phyloP scores from a whole-genome alignment of 75 land plant species.

The Picea glauca region DNA sequence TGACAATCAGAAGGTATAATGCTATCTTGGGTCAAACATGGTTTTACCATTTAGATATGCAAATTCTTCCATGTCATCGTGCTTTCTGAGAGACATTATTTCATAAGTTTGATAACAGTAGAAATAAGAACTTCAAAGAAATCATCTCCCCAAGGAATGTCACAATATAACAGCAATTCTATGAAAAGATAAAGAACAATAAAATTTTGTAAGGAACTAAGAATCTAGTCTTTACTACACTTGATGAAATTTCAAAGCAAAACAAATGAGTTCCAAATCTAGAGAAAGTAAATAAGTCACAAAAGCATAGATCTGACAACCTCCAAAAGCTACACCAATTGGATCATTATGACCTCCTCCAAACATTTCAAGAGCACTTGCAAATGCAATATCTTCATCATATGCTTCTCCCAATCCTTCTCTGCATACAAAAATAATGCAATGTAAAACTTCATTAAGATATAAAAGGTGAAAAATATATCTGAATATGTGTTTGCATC shows the following conservation, averaged over 20 bases:
- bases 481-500: background rate
- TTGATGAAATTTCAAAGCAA: background rate
- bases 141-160: too few relatives aligned
- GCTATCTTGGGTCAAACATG: too few relatives aligned
- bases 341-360: conserved; percentile 99
- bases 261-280: background rate
- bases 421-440: conserved; percentile 33
- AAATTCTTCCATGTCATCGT: too few relatives aligned
- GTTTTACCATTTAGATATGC: too few relatives aligned
- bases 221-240: too few relatives aligned
- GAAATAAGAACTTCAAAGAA: too few relatives aligned
- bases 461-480: background rate
- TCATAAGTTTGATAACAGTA: too few relatives aligned
- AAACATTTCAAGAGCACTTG: conserved; percentile 92
- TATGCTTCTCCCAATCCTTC: conserved; percentile 96
- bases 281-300: background rate
- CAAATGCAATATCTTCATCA: conserved; percentile 98
- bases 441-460: background rate
- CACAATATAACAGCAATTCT: too few relatives aligned
- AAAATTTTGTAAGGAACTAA: too few relatives aligned
- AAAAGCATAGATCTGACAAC: conserved; percentile 24
- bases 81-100: too few relatives aligned
- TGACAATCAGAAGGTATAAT: too few relatives aligned
- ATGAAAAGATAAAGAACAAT: too few relatives aligned
- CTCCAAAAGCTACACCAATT: conserved; percentile 99